Evolutionary conservation across 2,329 filamentous ascomycete genomes (phyloP).

Genomic region (Beauveria asiatica): DNA sequence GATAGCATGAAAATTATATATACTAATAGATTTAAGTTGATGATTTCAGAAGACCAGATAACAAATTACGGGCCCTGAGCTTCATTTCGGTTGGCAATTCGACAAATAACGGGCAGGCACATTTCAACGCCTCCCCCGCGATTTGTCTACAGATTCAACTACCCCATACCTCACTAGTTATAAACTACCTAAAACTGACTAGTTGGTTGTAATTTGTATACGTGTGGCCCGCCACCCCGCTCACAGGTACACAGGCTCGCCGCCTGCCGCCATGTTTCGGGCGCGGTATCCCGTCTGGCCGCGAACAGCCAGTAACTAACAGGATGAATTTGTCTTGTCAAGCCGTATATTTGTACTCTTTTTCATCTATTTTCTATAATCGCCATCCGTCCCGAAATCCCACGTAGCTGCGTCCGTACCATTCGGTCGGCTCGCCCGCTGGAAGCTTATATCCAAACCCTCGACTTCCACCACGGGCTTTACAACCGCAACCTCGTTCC

Average conservation of each 20-base stretch:
- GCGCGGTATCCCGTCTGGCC: not conserved
- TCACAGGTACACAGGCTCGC: too few relatives aligned
- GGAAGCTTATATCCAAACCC: slow-evolving; percentile 36
- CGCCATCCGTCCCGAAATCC: slow-evolving; percentile 39
- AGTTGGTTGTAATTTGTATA: too few relatives aligned
- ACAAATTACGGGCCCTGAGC: too few relatives aligned
- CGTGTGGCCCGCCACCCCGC: not conserved
- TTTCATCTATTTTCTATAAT: slow-evolving; percentile 15
- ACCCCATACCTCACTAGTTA: not conserved
- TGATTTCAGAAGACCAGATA: too few relatives aligned
- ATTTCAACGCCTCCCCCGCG: not conserved
- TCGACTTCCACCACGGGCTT: slow-evolving; percentile 37
- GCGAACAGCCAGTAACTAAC: not conserved
- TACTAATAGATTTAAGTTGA: too few relatives aligned
- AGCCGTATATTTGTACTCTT: not conserved
- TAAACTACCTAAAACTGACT: too few relatives aligned
- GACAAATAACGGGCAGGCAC: not conserved
- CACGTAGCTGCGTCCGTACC: slow-evolving; percentile 51
- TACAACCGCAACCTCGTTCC: slow-evolving; percentile 30
- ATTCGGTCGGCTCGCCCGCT: slow-evolving; percentile 36
- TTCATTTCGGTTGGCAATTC: too few relatives aligned
- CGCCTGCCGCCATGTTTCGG: not conserved
- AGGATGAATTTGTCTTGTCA: not conserved
- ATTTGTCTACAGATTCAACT: not conserved
- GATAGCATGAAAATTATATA: too few relatives aligned